Percentiles rank a stretch among this genome's conserved stretches.
These are phyloP conservation scores for Boletus patriciae DNA, from an alignment of 768 basidiomycete genomes.

Conservation along the genomic window DNA sequence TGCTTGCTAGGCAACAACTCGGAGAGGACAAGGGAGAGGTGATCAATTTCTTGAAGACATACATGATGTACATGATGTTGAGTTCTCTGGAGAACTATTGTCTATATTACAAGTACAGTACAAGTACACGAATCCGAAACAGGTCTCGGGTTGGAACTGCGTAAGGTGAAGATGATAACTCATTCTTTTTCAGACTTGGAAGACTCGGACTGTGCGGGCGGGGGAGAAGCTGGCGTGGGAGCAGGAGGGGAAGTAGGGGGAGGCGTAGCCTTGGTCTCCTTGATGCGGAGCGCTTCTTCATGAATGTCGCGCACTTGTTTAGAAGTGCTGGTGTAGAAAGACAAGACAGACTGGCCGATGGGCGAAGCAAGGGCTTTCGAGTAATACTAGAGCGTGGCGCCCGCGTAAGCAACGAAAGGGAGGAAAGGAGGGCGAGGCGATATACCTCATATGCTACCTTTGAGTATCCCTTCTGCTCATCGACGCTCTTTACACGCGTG, in stretches of 20 bases:
- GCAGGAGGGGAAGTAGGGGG: too few relatives aligned
- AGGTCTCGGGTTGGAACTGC: neutral
- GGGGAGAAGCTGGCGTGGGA: conserved; percentile 11
- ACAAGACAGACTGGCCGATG: conserved; percentile 69
- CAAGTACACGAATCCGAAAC: conserved; percentile 4
- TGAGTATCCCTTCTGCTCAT: conserved; percentile 77
- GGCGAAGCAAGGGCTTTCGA: conserved; percentile 70
- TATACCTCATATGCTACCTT: conserved; percentile 68
- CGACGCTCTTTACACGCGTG: conserved; percentile 69
- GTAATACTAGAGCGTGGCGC: conserved; percentile 64
- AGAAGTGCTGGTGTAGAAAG: conserved; percentile 84
- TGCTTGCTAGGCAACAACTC: neutral
- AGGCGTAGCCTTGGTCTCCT: conserved; percentile 50
- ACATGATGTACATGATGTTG: neutral
- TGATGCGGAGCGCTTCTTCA: conserved; percentile 86
- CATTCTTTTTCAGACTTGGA: conserved; percentile 16
- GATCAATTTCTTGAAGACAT: neutral
- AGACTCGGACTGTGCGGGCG: conserved; percentile 11
- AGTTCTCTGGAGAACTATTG: neutral
- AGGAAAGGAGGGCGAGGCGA: neutral
- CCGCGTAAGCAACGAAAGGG: neutral
- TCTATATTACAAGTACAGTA: conserved; percentile 10
- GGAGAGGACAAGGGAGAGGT: too few relatives aligned
- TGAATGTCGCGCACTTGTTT: conserved; percentile 93
- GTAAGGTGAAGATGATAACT: neutral